These are phyloP conservation scores for Xylaria bambusicola DNA, from an alignment of 495 filamentous ascomycete genomes.

Conservation along the genomic window DNA sequence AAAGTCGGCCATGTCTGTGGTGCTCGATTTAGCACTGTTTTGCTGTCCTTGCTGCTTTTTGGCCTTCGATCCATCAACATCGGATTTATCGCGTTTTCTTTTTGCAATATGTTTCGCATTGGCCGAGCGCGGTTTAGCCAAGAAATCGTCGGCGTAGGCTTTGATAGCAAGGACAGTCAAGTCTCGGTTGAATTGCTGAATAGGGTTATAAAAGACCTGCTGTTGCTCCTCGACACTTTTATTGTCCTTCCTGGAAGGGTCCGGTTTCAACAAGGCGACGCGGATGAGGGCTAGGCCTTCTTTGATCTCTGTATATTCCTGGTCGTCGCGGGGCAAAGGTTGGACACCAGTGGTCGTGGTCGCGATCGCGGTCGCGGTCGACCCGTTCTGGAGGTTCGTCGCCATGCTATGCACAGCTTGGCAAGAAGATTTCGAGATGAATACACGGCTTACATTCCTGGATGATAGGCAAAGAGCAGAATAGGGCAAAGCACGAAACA, in stretches of 20 bases:
- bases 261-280: slow-evolving; percentile 38
- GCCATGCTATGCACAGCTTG: slow-evolving; percentile 28
- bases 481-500: slow-evolving; percentile 14
- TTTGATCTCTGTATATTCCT: slow-evolving; percentile 44
- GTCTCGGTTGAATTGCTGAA: slow-evolving; percentile 98
- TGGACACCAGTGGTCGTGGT: slow-evolving; percentile 29
- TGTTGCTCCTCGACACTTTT: slow-evolving; percentile 54
- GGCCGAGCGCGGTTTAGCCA: slow-evolving; percentile 45
- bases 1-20: slow-evolving; percentile 18
- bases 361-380: neutral
- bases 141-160: slow-evolving; percentile 71
- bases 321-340: slow-evolving; percentile 38
- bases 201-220: slow-evolving; percentile 96
- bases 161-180: slow-evolving; percentile 88
- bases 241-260: slow-evolving; percentile 25
- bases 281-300: slow-evolving; percentile 51
- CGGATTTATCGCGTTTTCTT: slow-evolving; percentile 34
- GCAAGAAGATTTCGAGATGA: slow-evolving; percentile 6
- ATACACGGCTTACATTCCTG: slow-evolving; percentile 23
- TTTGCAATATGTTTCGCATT: slow-evolving; percentile 43
- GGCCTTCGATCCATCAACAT: slow-evolving; percentile 31
- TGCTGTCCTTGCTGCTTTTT: slow-evolving; percentile 27
- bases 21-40: slow-evolving; percentile 20
- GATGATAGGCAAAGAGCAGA: neutral
- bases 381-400: slow-evolving; percentile 18